A percentile compares a stretch with the other conserved stretches of the same genome.
phyloP scores from a whole-genome alignment of 257 asterid species.

The Ilex asprella region DNA sequence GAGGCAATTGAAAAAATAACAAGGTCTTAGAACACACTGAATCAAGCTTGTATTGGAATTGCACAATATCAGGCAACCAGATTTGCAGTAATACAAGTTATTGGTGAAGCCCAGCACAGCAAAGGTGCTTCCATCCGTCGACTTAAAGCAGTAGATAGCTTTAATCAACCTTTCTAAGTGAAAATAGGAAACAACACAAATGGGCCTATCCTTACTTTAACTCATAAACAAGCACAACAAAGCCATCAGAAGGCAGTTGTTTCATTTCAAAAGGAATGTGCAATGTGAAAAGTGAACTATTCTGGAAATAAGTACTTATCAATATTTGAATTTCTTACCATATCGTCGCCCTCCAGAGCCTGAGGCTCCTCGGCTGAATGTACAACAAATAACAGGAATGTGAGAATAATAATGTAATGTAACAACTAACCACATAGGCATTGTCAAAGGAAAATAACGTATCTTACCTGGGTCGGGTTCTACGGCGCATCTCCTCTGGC shows the following conservation, averaged over 20 bases:
- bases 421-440: neutral
- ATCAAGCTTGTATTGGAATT: too few species aligned
- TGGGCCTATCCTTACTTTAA: neutral
- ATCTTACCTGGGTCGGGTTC: slow-evolving; percentile 14
- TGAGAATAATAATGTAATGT: neutral
- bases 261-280: too few species aligned
- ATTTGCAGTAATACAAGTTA: too few species aligned
- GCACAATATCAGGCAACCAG: too few species aligned
- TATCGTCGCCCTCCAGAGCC: slow-evolving; percentile 19
- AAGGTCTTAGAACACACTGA: too few species aligned
- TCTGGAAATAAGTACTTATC: neutral
- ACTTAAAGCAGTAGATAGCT: neutral
- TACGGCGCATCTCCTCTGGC: slow-evolving; percentile 33
- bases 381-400: neutral
- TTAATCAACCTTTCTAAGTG: neutral
- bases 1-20: too few species aligned
- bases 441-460: neutral
- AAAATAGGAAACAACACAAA: neutral
- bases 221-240: neutral
- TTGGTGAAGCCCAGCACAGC: neutral
- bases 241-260: neutral
- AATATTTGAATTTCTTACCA: slow-evolving; percentile 10
- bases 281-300: too few species aligned
- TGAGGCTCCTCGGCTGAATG: slow-evolving; percentile 16
- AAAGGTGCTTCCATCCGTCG: neutral